These are phyloP conservation scores for Closterium sp. DNA, from an alignment of 139 green algal species.

Conservation along the genomic window DNA sequence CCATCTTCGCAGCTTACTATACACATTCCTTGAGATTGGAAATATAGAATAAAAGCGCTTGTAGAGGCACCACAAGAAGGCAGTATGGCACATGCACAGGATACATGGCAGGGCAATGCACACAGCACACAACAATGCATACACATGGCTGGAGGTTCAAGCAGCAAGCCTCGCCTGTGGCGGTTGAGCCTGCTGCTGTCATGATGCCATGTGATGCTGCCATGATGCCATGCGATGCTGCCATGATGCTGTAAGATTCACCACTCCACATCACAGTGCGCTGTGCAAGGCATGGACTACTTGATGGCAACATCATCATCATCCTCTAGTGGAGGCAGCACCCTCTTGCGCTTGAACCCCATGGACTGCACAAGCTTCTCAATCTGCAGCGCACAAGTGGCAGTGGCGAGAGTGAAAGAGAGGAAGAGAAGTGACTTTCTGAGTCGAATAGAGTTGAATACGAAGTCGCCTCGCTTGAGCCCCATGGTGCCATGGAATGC, in stretches of 20 bases:
- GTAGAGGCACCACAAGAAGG: too few species aligned
- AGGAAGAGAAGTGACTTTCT: too few species aligned
- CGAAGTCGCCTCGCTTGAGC: too few species aligned
- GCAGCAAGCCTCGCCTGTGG: background rate
- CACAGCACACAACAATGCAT: background rate
- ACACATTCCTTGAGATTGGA: too few species aligned
- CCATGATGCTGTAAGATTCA: background rate
- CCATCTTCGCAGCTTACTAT: too few species aligned
- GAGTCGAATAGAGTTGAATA: too few species aligned
- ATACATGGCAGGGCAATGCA: background rate
- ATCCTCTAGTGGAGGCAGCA: background rate
- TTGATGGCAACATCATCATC: background rate
- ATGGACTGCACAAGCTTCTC: background rate
- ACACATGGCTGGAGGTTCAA: background rate
- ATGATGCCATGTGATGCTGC: background rate
- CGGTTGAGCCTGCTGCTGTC: background rate
- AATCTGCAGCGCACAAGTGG: background rate
- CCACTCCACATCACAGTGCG: background rate
- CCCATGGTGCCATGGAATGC: too few species aligned
- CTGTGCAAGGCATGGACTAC: background rate
- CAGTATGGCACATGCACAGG: background rate
- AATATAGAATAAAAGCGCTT: too few species aligned
- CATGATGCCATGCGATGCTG: background rate
- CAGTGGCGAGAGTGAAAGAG: background rate
- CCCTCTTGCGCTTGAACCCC: background rate